These are phyloP conservation scores for Aciculosporium take DNA, from an alignment of 2,329 filamentous ascomycete genomes.

Conservation along the genomic window DNA sequence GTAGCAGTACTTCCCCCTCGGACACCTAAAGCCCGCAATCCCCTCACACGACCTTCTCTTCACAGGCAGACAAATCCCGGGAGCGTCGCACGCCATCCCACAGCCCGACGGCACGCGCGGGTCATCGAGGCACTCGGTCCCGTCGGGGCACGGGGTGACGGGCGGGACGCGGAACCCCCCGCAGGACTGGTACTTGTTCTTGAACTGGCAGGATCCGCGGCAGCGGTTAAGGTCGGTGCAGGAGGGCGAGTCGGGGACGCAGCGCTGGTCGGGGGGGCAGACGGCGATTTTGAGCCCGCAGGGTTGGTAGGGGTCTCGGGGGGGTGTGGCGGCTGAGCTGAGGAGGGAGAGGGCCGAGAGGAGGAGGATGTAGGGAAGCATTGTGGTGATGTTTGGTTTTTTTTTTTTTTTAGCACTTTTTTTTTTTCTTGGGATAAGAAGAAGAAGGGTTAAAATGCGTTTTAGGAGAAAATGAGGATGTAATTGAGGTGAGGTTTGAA, in stretches of 20 bases:
- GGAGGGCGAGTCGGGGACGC: slow-evolving; percentile 10
- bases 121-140: slow-evolving; percentile 18
- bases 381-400: slow-evolving; percentile 1
- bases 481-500: too few relatives aligned
- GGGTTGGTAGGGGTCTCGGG: too few relatives aligned
- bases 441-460: too few relatives aligned
- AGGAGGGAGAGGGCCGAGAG: slow-evolving; percentile 9
- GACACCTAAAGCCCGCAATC: slow-evolving; percentile 14
- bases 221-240: slow-evolving; percentile 17
- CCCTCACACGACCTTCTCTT: slow-evolving; percentile 13
- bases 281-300: slow-evolving; percentile 18
- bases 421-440: too few relatives aligned
- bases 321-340: too few relatives aligned
- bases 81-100: slow-evolving; percentile 21
- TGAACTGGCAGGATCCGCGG: slow-evolving; percentile 15
- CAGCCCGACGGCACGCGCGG: slow-evolving; percentile 17
- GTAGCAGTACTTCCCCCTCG: slow-evolving; percentile 16
- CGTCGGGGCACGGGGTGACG: slow-evolving; percentile 12
- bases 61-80: slow-evolving; percentile 19
- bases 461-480: too few relatives aligned
- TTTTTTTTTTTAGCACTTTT: too few relatives aligned
- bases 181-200: slow-evolving; percentile 18
- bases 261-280: slow-evolving; percentile 14
- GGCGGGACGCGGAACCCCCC: slow-evolving; percentile 17
- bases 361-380: slow-evolving; percentile 13